Evolutionary conservation across 768 basidiomycete species (phyloP).

Genomic region (Mycena rebaudengoi): DNA sequence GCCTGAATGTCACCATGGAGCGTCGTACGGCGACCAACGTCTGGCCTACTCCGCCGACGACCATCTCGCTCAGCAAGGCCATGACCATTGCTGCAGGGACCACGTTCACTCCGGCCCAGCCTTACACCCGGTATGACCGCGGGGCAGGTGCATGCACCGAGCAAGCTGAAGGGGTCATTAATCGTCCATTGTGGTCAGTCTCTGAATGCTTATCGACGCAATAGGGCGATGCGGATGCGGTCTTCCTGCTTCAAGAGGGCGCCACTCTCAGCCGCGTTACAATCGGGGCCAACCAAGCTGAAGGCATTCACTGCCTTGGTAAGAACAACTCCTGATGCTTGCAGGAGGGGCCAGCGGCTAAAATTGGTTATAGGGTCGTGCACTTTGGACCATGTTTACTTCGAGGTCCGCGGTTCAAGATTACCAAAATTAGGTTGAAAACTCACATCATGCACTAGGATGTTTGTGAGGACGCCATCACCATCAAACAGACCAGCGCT

Average conservation of each 20-base stretch:
- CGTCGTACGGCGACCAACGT: slow-evolving; percentile 45
- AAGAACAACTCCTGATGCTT: too few species aligned
- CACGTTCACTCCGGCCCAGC: slow-evolving; percentile 45
- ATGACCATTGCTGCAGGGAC: slow-evolving; percentile 42
- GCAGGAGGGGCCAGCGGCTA: neutral
- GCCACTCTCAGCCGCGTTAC: slow-evolving; percentile 49
- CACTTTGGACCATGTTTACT: slow-evolving; percentile 42
- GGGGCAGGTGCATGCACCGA: slow-evolving; percentile 48
- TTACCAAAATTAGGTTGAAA: neutral
- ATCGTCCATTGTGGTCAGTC: neutral
- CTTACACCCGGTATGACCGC: slow-evolving; percentile 48
- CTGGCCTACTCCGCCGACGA: slow-evolving; percentile 45
- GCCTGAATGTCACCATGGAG: slow-evolving; percentile 25
- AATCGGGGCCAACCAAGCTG: slow-evolving; percentile 51
- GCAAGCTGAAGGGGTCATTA: slow-evolving; percentile 42
- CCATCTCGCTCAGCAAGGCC: slow-evolving; percentile 43
- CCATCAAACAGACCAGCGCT: slow-evolving; percentile 50
- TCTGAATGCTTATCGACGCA: slow-evolving; percentile 12
- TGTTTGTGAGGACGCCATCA: slow-evolving; percentile 50
- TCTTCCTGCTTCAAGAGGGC: slow-evolving; percentile 50
- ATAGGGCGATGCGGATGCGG: slow-evolving; percentile 47
- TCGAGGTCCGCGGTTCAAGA: slow-evolving; percentile 35
- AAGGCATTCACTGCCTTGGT: slow-evolving; percentile 52
- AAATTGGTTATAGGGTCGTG: slow-evolving; percentile 32
- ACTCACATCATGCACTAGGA: slow-evolving; percentile 28